Evolutionary conservation across 2,329 filamentous ascomycete genomes (phyloP), one percentile per base, ranked within the genome.

Genomic region (Alternaria atra): DNA sequence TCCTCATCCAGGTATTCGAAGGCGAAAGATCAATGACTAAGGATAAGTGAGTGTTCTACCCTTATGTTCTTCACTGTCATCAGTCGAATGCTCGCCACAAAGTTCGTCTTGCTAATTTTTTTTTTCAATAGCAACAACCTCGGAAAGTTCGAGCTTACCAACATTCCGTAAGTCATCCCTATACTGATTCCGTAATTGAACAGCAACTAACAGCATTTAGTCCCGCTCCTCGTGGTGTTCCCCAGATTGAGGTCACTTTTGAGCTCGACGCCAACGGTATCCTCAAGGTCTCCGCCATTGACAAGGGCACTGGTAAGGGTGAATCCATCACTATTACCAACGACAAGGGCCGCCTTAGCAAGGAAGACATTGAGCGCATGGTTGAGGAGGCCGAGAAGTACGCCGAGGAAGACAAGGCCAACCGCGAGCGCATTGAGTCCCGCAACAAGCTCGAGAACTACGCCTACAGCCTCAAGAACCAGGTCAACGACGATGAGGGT

Each of bases 271-370:
- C 93, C 85, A 98, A 99, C 84, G 94, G 95, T 86, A 97, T 99
- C 75, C 89, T 99, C 70, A 94, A 96, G 87, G 95, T 99, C 66
- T 92, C 91, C 69, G 95, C 95, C 70, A 90, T 91, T 77, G 95
- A 99, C 84, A 98, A 98, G 91, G 95, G 94, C 80, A 97, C 94
- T 75, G 95, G 95, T 82, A 97, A 98, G 88, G 89, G 88, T 66
- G 93, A 99, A 87, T 93, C 91, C 67, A 98, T 99, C 82, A 98
- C 95, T 74, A 99, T 99, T 80, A 98, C 91, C 84, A 98, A 99
- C 85, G 95, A 99, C 85, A 98, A 98, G 90, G 95, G 95, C 72
- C 94, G 95, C 81, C 90, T 99, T 53, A 93, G 91, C 74, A 91
- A 91, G 77, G 95, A 99, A 73, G 95, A 99, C 83, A 99, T 99